Evolutionary conservation across 2,329 filamentous ascomycete species (phyloP).

Genomic region (Diplodia scrobiculata): DNA sequence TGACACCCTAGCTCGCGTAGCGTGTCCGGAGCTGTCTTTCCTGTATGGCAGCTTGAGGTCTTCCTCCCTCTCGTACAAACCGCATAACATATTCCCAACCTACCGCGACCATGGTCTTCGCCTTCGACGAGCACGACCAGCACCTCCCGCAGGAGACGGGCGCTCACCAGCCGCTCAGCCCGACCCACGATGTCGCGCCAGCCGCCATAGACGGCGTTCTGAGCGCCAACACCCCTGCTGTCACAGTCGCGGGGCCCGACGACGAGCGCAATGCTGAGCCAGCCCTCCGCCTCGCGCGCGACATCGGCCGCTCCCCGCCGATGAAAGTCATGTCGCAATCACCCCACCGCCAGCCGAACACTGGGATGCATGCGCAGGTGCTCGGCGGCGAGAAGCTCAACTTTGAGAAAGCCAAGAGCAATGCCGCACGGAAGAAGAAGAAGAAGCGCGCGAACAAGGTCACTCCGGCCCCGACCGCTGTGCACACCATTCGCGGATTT

Average conservation of each 20-base stretch:
- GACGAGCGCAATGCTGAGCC: conserved; percentile 5
- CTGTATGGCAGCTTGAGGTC: conserved; percentile 11
- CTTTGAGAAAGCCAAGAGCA: conserved; percentile 35
- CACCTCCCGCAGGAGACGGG: conserved; percentile 25
- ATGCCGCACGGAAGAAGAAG: conserved; percentile 42
- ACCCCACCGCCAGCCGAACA: conserved; percentile 36
- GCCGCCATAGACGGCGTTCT: neutral
- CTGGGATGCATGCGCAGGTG: conserved; percentile 33
- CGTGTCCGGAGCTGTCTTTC: neutral
- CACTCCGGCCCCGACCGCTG: conserved; percentile 44
- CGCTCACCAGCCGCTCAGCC: conserved; percentile 7
- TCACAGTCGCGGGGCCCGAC: neutral
- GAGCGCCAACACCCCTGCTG: conserved; percentile 1
- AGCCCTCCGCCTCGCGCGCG: conserved; percentile 25
- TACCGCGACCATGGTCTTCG: conserved; percentile 25
- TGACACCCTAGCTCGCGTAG: conserved; percentile 24
- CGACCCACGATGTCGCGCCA: neutral
- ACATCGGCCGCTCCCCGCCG: conserved; percentile 39
- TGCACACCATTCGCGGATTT: conserved; percentile 52
- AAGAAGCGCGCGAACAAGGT: conserved; percentile 43
- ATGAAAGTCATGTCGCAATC: conserved; percentile 43
- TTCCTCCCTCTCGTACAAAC: conserved; percentile 20
- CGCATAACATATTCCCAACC: neutral
- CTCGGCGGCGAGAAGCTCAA: conserved; percentile 42
- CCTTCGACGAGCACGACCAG: conserved; percentile 29